Evolutionary conservation across 345 rosid genomes (phyloP).

Genomic region (Lagerstroemia speciosa): DNA sequence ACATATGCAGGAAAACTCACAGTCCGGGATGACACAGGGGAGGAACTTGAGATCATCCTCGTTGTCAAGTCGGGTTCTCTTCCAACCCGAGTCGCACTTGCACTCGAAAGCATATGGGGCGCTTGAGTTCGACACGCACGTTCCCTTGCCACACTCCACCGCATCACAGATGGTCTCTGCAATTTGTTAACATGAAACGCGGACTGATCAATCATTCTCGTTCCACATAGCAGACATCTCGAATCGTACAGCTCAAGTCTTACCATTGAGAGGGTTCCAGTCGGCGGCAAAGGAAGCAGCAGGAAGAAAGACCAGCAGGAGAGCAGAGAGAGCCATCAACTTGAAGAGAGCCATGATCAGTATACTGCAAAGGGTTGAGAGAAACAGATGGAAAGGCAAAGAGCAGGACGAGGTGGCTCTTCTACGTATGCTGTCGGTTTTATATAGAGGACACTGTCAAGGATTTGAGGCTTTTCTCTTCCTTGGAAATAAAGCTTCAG

Average conservation of each 20-base stretch:
- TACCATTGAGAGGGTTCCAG: slow-evolving; percentile 14
- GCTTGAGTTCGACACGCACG: slow-evolving; percentile 22
- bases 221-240: too few species aligned
- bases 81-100: slow-evolving; percentile 50
- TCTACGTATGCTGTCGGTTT: not conserved
- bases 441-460: not conserved
- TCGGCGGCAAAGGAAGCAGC: slow-evolving; percentile 2
- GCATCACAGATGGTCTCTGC: slow-evolving; percentile 34
- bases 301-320: slow-evolving; percentile 6
- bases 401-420: not conserved
- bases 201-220: too few species aligned
- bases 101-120: slow-evolving; percentile 30
- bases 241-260: not conserved
- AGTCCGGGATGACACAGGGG: slow-evolving; percentile 55
- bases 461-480: not conserved
- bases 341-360: slow-evolving; percentile 4
- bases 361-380: not conserved
- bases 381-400: not conserved
- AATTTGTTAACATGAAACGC: not conserved
- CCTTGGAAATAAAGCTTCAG: too few species aligned
- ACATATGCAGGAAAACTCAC: slow-evolving; percentile 18
- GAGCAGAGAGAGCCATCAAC: not conserved
- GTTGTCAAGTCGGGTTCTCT: slow-evolving; percentile 22
- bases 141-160: slow-evolving; percentile 54
- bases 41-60: slow-evolving; percentile 15